Percentiles rank a stretch among this genome's conserved stretches.
Evolutionary conservation across 345 rosid species (phyloP).

Genomic region (Acer yangbiense): DNA sequence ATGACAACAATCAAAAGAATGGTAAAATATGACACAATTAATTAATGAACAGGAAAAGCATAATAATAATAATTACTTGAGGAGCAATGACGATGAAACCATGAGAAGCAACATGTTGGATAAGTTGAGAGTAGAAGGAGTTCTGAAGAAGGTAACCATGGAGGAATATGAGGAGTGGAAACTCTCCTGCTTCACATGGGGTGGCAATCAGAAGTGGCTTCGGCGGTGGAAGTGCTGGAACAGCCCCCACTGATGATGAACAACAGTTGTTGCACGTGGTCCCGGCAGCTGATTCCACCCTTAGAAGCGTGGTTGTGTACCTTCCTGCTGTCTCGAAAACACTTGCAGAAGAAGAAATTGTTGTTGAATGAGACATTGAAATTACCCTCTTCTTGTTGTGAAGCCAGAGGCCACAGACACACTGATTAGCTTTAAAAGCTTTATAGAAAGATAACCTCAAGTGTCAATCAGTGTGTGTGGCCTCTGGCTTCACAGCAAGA

Average conservation of each 20-base stretch:
- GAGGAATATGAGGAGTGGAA: slow-evolving; percentile 70
- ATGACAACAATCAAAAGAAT: neutral
- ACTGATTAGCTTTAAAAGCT: neutral
- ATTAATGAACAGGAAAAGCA: neutral
- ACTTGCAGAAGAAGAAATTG: slow-evolving; percentile 23
- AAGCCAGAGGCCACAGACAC: too few relatives aligned
- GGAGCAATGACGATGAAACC: slow-evolving; percentile 92
- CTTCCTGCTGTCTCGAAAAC: slow-evolving; percentile 48
- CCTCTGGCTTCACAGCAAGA: too few relatives aligned
- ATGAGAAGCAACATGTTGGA: slow-evolving; percentile 84
- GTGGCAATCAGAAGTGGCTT: slow-evolving; percentile 69
- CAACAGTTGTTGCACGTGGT: slow-evolving; percentile 14
- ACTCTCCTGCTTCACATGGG: slow-evolving; percentile 69
- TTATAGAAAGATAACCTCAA: too few relatives aligned
- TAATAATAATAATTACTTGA: slow-evolving; percentile 46
- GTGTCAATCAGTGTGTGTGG: too few relatives aligned
- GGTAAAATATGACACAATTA: neutral
- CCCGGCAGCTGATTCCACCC: slow-evolving; percentile 30
- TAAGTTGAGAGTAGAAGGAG: slow-evolving; percentile 84
- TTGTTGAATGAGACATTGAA: slow-evolving; percentile 22
- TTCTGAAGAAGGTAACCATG: slow-evolving; percentile 85
- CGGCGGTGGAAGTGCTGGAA: slow-evolving; percentile 49
- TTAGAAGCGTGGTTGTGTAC: slow-evolving; percentile 39
- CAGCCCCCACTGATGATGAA: slow-evolving; percentile 14
- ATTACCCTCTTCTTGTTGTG: neutral